Percentiles rank a stretch among this genome's conserved stretches.
Evolutionary conservation across 1,284 basidiomycete species (phyloP).

Genomic region (Tilletia horrida): DNA sequence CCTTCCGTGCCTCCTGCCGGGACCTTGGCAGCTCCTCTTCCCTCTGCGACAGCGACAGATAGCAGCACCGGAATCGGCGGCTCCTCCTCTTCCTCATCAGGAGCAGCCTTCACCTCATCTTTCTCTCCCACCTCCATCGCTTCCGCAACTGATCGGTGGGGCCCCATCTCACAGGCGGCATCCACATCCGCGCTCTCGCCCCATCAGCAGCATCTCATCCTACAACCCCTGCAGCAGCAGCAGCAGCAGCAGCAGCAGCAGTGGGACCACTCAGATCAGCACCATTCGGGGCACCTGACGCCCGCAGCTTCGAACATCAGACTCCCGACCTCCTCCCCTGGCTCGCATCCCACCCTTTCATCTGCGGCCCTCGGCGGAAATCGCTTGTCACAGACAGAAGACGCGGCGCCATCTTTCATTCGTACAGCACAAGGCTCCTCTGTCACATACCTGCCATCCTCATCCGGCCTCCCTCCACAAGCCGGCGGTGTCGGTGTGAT

Average conservation of each 20-base stretch:
- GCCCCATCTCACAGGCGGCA: background rate
- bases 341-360: too few relatives aligned
- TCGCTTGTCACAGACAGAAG: too few relatives aligned
- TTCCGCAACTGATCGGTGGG: background rate
- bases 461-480: too few relatives aligned
- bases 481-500: background rate
- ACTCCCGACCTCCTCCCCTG: too few relatives aligned
- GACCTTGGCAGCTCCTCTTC: background rate
- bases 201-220: too few relatives aligned
- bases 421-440: too few relatives aligned
- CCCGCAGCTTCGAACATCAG: too few relatives aligned
- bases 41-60: background rate
- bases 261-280: background rate
- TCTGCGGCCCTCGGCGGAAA: too few relatives aligned
- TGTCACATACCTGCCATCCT: too few relatives aligned
- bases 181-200: background rate
- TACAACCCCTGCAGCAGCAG: background rate
- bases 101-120: background rate
- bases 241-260: background rate
- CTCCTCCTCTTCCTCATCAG: slow-evolving; percentile 6
- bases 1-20: too few relatives aligned
- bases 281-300: background rate
- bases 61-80: background rate
- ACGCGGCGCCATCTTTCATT: too few relatives aligned
- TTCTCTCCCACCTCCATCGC: background rate